Evolutionary conservation across 2,329 filamentous ascomycete genomes (phyloP), one percentile per base, ranked within the genome.

Genomic region (Epichloe sylvatica): DNA sequence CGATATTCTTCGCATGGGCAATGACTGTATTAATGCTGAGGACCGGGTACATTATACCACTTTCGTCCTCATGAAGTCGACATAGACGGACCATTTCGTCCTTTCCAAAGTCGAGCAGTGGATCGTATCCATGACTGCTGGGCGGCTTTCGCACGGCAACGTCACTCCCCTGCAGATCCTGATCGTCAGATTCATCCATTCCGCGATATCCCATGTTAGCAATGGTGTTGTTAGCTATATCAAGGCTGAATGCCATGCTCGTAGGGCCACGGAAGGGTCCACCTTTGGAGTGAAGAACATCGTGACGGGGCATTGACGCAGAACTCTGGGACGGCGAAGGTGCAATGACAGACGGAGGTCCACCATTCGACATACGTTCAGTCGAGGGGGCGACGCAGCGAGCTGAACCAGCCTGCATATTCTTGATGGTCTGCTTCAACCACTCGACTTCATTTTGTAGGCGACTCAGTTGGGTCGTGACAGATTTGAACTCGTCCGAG

Each of bases 1-100:
- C 83, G 1, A 95, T 69, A 52, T 75, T 74, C 53, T 77, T 81
- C 6, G 83, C 81, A 62, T 94, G 85, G 5, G 72, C 70, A 37
- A 86, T 80, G 38, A 94, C 70, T 40, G 75, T 74, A 40, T 84
- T 78, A 36, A 94, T 84, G 56, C 86, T 78, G 44, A 94, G 65
- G 4, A 95, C 78, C 0, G 91, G 91, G 63, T 94, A 95, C 87
- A 95, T 94, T 59, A 91, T 78, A 41, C 87, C 87, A 59, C 94
- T 83, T 62, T 96, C 90, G 58, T 96, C 89, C 56, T 94, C 86
- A 60, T 92, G 91, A 0, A 94, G 71, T 13, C 78, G 75, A 55
- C 86, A 87, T 13, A 96, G 68, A 1, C 87, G 79, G 19, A 91
- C 65, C 59, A 92, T 86, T 60, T 96, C 89, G 36, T 89, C 80